Percentiles rank a stretch among this genome's conserved stretches.
These are phyloP conservation scores for Primulina tabacum DNA, from an alignment of 257 asterid genomes.

Conservation along the genomic window DNA sequence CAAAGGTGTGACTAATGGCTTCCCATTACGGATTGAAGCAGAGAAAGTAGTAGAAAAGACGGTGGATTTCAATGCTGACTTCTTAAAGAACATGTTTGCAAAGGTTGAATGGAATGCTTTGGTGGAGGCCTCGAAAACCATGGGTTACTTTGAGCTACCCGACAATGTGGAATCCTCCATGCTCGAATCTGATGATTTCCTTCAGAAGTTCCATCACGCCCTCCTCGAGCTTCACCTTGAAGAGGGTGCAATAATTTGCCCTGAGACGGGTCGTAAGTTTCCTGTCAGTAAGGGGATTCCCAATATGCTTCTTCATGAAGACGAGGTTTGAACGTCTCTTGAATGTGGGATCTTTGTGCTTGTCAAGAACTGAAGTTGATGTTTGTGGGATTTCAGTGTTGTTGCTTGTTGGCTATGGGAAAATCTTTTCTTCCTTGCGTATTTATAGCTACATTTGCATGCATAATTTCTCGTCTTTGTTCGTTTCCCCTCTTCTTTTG, in stretches of 20 bases:
- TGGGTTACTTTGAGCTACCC: conserved; percentile 78
- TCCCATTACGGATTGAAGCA: conserved; percentile 64
- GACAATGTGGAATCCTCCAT: conserved; percentile 58
- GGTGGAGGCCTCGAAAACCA: conserved; percentile 59
- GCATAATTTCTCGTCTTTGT: too few relatives aligned
- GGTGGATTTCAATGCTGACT: conserved; percentile 66
- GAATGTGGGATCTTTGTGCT: conserved; percentile 9
- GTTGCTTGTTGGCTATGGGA: neutral
- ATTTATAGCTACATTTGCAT: too few relatives aligned
- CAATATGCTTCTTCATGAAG: conserved; percentile 90
- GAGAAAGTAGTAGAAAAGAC: conserved; percentile 55
- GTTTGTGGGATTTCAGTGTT: conserved; percentile 22
- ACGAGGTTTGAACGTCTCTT: conserved; percentile 55
- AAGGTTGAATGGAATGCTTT: conserved; percentile 81
- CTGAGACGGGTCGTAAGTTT: conserved; percentile 78
- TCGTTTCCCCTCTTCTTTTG: neutral
- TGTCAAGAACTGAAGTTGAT: conserved; percentile 22
- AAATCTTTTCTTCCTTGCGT: neutral
- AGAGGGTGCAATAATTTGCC: conserved; percentile 85
- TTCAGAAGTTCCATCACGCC: conserved; percentile 76
- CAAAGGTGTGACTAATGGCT: conserved; percentile 76
- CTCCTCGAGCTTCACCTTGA: conserved; percentile 90
- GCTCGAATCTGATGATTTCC: conserved; percentile 80
- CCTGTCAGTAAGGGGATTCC: conserved; percentile 91
- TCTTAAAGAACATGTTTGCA: conserved; percentile 68